Conservation (phyloP, 192 early-diverging fungal species). For the Linnemannia zychae region DNA sequence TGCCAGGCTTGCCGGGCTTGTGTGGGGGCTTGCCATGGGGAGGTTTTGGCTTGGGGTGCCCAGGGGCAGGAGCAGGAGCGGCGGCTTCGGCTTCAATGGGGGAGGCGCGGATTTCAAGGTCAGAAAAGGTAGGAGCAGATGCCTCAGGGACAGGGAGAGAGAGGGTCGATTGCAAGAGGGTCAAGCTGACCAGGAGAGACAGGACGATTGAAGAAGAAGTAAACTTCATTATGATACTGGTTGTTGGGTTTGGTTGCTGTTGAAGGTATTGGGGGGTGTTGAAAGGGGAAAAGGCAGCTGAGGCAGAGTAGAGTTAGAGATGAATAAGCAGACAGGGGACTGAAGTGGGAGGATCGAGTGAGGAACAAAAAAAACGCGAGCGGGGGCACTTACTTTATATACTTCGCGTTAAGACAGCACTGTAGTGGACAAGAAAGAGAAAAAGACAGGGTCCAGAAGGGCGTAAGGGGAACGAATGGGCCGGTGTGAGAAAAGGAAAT, state of each 20-base stretch:
- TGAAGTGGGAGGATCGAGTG: not conserved
- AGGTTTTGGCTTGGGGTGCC: not conserved
- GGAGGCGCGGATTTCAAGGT: not conserved
- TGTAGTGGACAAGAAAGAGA: not conserved
- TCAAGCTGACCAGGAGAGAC: constrained; percentile 27
- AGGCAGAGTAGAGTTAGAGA: not conserved
- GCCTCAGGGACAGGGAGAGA: not conserved
- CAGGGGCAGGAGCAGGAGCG: not conserved
- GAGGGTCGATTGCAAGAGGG: constrained; percentile 24
- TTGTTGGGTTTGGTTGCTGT: not conserved
- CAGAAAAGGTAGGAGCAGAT: not conserved
- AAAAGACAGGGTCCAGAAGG: not conserved
- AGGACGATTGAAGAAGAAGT: constrained; percentile 9
- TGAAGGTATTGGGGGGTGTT: not conserved
- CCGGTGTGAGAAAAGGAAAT: not conserved
- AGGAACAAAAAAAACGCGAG: not conserved
- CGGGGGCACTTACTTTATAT: not conserved
- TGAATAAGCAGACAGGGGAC: not conserved
- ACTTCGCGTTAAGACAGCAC: not conserved
- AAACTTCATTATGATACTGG: constrained; percentile 5
- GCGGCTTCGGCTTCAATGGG: not conserved
- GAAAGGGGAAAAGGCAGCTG: not conserved
- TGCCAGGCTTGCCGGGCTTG: not conserved
- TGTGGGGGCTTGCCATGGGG: not conserved
- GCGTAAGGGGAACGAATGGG: not conserved